phyloP scores from a whole-genome alignment of 441 rosid genomes.

The Croton laevigatus region DNA sequence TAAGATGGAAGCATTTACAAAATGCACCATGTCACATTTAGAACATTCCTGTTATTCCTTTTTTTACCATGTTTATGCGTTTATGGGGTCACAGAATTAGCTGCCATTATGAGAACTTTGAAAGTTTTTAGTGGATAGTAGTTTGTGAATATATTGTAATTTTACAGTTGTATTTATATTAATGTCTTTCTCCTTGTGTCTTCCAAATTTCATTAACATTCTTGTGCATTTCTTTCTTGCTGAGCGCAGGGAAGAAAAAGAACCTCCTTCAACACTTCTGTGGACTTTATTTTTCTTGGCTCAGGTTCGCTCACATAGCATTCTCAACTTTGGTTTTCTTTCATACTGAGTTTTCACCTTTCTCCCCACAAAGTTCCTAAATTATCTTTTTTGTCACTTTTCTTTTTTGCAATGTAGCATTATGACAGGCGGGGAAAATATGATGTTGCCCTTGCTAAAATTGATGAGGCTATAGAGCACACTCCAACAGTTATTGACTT shows the following conservation, averaged over 20 bases:
- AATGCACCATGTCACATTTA: neutral
- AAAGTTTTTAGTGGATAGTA: neutral
- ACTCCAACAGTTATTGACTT: conserved; percentile 98
- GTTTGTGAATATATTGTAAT: neutral
- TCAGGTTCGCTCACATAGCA: conserved; percentile 54
- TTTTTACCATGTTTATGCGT: neutral
- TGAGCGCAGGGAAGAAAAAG: conserved; percentile 72
- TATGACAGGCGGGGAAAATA: conserved; percentile 89
- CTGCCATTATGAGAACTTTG: neutral
- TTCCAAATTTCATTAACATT: conserved; percentile 11
- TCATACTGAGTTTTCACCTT: neutral
- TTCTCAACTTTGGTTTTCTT: conserved; percentile 12
- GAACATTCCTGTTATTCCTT: neutral
- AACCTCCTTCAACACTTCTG: conserved; percentile 92
- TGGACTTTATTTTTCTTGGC: conserved; percentile 97
- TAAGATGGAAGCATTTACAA: neutral
- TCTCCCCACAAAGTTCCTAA: neutral
- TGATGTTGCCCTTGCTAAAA: conserved; percentile 76
- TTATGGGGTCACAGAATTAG: neutral
- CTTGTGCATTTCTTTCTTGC: conserved; percentile 19
- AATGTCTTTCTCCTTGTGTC: neutral
- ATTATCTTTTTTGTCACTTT: conserved; percentile 1
- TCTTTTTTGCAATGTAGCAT: conserved; percentile 62
- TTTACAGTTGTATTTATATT: neutral
- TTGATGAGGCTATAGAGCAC: conserved; percentile 89